Evolutionary conservation across 2,329 filamentous ascomycete species (phyloP).

Genomic region (Blastomyces silverae): DNA sequence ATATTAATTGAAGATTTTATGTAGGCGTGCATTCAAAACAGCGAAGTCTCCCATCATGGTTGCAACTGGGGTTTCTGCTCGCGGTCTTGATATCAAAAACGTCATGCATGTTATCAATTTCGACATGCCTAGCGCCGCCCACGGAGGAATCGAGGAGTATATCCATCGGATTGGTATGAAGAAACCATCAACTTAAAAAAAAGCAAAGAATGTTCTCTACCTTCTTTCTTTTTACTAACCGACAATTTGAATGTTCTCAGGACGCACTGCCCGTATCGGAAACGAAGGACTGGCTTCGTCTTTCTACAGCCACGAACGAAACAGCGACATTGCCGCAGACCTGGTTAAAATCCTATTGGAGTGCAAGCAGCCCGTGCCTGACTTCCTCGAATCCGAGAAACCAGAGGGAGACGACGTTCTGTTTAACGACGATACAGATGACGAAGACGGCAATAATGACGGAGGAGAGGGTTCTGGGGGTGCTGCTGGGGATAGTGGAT

Average conservation of each 20-base stretch:
- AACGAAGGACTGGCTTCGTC: constrained; percentile 79
- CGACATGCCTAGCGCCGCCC: constrained; percentile 64
- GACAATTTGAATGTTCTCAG: constrained; percentile 38
- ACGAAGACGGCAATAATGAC: constrained; percentile 31
- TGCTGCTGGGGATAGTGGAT: constrained; percentile 19
- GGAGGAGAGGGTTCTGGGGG: constrained; percentile 21
- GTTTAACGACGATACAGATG: constrained; percentile 51
- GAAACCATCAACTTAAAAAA: constrained; percentile 14
- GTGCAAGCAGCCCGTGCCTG: constrained; percentile 68
- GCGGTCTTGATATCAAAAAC: constrained; percentile 81
- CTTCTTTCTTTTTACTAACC: neutral
- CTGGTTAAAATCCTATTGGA: constrained; percentile 78
- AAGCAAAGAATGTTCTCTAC: neutral
- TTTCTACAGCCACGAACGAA: constrained; percentile 69
- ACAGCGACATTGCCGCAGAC: constrained; percentile 63
- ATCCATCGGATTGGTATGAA: constrained; percentile 80
- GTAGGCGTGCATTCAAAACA: constrained; percentile 64
- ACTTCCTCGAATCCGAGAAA: constrained; percentile 64
- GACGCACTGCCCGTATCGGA: constrained; percentile 89
- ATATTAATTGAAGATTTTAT: constrained; percentile 6
- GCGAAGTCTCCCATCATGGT: constrained; percentile 73
- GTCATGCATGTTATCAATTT: constrained; percentile 92
- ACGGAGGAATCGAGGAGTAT: constrained; percentile 92
- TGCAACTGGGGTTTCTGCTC: constrained; percentile 77
- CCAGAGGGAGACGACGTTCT: constrained; percentile 35